phyloP scores from a whole-genome alignment of 495 filamentous ascomycete species.

The Penicillium herquei region DNA sequence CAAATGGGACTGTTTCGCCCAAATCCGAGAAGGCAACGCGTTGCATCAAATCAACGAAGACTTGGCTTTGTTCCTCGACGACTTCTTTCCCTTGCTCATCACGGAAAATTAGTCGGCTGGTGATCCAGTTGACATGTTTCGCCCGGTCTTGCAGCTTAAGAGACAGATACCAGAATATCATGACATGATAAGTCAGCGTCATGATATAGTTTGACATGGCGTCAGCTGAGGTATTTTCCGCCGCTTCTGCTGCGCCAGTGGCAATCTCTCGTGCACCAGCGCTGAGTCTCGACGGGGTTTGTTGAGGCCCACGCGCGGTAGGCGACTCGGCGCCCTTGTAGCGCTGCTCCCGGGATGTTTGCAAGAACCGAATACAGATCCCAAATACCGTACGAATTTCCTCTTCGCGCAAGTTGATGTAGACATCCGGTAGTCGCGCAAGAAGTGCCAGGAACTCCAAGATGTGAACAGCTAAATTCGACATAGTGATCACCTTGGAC shows the following conservation, averaged over 20 bases:
- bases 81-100: conserved; percentile 70
- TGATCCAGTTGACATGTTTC: conserved; percentile 86
- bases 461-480: conserved; percentile 86
- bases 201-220: conserved; percentile 77
- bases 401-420: conserved; percentile 80
- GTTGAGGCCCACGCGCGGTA: conserved; percentile 25
- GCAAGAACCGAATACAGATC: conserved; percentile 89
- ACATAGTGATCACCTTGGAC: conserved; percentile 92
- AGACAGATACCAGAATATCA: conserved; percentile 94
- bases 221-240: conserved; percentile 35
- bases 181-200: conserved; percentile 88
- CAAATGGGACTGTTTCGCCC: conserved; percentile 51
- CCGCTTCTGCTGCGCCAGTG: conserved; percentile 26
- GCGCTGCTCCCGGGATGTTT: conserved; percentile 62
- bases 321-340: conserved; percentile 37
- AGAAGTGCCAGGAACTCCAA: conserved; percentile 88
- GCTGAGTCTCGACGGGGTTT: conserved; percentile 37
- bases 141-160: conserved; percentile 78
- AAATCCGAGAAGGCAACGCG: conserved; percentile 83
- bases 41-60: conserved; percentile 96
- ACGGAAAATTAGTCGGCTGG: conserved; percentile 73
- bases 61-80: conserved; percentile 88
- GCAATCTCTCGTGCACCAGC: conserved; percentile 41
- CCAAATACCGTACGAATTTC: conserved; percentile 91
- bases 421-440: conserved; percentile 79